A percentile compares a stretch with the other conserved stretches of the same genome.
Evolutionary conservation across 1,284 basidiomycete genomes (phyloP).

Genomic region (Ceratobasidium sp.): DNA sequence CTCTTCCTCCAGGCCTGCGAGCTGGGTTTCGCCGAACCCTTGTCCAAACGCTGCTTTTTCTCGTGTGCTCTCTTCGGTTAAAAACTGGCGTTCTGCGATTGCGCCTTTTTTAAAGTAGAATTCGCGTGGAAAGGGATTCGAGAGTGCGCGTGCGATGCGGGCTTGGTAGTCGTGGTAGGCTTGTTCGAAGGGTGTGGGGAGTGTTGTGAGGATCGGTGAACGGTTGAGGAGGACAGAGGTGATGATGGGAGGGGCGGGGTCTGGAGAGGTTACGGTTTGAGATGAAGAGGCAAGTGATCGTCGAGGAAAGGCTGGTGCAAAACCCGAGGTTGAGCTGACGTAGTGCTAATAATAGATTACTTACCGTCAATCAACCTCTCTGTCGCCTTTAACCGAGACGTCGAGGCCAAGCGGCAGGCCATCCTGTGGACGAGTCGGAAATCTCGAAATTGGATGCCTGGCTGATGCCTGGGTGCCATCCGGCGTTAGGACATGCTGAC

Average conservation of each 20-base stretch:
- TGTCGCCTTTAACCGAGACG: conserved; percentile 12
- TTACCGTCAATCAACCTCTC: conserved; percentile 8
- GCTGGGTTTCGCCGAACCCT: conserved; percentile 50
- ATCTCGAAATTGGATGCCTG: conserved; percentile 26
- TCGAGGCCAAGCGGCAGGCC: conserved; percentile 26
- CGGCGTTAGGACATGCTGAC: neutral
- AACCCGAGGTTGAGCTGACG: neutral
- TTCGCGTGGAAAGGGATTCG: conserved; percentile 88
- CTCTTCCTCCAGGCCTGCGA: conserved; percentile 58
- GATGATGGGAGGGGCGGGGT: conserved; percentile 51
- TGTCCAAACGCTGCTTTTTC: conserved; percentile 78
- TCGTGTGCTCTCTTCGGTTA: conserved; percentile 73
- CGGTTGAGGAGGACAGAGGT: conserved; percentile 81
- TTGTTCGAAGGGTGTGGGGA: conserved; percentile 80
- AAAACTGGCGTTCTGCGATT: conserved; percentile 84
- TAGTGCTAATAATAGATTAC: neutral
- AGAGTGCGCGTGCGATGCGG: conserved; percentile 83
- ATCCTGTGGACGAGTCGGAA: conserved; percentile 16
- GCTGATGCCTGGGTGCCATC: conserved; percentile 4
- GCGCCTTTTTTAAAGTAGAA: conserved; percentile 98
- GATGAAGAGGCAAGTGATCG: conserved; percentile 28
- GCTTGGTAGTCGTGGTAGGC: conserved; percentile 90
- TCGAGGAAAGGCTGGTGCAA: conserved; percentile 1
- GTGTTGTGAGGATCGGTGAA: conserved; percentile 81
- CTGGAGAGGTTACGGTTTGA: conserved; percentile 1